Evolutionary conservation across 768 basidiomycete genomes (phyloP), one percentile per base, ranked within the genome.

Genomic region (Asterophora parasitica): DNA sequence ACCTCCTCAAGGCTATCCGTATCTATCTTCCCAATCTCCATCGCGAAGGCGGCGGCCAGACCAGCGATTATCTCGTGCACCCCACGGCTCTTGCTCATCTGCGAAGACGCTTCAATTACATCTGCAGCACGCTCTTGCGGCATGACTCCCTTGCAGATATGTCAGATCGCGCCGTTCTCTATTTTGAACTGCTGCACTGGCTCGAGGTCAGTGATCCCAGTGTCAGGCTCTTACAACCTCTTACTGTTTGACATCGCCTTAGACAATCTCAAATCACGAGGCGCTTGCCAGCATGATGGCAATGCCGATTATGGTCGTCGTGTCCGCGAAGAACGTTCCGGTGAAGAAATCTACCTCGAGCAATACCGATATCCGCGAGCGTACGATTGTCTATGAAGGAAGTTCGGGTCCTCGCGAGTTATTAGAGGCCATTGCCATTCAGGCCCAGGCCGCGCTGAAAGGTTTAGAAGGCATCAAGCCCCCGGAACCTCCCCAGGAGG

Each of bases 141-240:
- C 95, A 95, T 58, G 93, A 96, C 64, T 95, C 94, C 12, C 70
- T 97, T 39, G 79, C 90, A 36, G 94, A 96, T 60, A 95, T 96
- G 92, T 91, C 89, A 8, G 90, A 93, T 51, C 84, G 94, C 8
- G 70, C 75, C 27, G 73, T 84, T 7, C 70, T 97, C 13, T 97
- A 96, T 65, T 89, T 88, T 60, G 89, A 94, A 61, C 65, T 97
- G 20, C 78, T 96, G 44, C 83, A 89, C 56, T 97, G 93, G 93
- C 75, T 97, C 9, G 88, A 93, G 81, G 92, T 91, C 66, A 58
- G 57, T 46, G 44, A 13, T 31, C 39, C n/a, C 19, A n/a, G 20
- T 4, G 46, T 12, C 32, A 20, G 26, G 40, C 42, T 16, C 40
- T 34, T 34, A 11, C 45, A 50, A 15, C n/a, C 39, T 44, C 55